A percentile compares a stretch with the other conserved stretches of the same genome.
Conservation (phyloP, 352 stramenopile species). For the Phytophthora chlamydospora region DNA sequence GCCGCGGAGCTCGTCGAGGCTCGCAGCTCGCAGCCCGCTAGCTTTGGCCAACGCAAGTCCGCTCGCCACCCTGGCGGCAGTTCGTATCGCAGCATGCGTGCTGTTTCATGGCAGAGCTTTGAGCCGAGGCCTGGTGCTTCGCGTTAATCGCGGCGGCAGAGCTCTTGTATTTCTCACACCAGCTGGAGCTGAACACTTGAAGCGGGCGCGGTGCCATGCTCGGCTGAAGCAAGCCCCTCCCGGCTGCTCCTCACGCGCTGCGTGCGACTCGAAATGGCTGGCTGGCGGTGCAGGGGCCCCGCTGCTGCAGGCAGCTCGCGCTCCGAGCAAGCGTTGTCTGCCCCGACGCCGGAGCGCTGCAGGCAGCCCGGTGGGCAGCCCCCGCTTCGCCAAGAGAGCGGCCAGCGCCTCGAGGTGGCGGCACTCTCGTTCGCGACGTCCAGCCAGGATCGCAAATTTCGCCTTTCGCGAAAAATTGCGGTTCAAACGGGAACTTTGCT, state of each 20-base stretch:
- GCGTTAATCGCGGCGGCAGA: conserved; percentile 28
- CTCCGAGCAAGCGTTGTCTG: no score
- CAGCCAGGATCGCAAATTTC: conserved; percentile 4
- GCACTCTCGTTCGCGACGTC: conserved; percentile 29
- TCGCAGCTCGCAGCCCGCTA: background rate
- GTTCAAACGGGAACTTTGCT: conserved; percentile 8
- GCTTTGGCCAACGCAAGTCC: background rate
- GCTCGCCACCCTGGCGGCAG: conserved; percentile 7
- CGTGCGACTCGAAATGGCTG: background rate
- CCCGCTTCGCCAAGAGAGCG: conserved; percentile 22
- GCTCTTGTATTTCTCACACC: conserved; percentile 19
- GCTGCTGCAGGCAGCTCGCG: no score
- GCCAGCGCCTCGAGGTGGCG: conserved; percentile 8
- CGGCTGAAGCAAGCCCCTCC: no score
- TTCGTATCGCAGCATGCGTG: conserved; percentile 19
- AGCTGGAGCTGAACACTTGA: conserved; percentile 28
- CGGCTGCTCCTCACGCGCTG: background rate
- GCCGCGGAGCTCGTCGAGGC: conserved; percentile 18
- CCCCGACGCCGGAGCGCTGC: background rate
- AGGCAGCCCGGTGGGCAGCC: conserved; percentile 11
- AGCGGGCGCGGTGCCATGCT: conserved; percentile 19
- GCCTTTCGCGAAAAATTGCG: conserved; percentile 12
- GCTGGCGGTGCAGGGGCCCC: background rate
- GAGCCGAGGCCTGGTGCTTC: conserved; percentile 14
- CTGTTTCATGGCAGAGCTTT: conserved; percentile 22